A percentile compares a stretch with the other conserved stretches of the same genome.
Conservation (phyloP, 164 flowering plant species). For the Amborella trichopoda region DNA sequence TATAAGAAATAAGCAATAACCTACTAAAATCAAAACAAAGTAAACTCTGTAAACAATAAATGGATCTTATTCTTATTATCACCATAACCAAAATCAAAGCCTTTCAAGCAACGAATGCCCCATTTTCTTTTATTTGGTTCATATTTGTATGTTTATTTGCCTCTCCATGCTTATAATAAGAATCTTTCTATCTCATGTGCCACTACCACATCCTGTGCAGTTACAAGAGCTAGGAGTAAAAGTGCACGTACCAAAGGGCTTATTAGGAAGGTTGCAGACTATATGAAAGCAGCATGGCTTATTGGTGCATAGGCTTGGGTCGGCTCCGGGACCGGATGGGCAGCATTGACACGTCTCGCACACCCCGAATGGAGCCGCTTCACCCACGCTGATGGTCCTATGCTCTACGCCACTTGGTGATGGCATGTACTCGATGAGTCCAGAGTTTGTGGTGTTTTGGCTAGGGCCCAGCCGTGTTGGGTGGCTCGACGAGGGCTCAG, state of each 20-base stretch:
- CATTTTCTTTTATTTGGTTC: too few species aligned
- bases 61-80: too few species aligned
- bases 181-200: too few species aligned
- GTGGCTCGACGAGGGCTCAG: not conserved
- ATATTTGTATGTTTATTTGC: too few species aligned
- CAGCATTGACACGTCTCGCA: conserved; percentile 39
- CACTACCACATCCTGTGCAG: conserved; percentile 31
- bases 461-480: not conserved
- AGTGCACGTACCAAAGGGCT: conserved; percentile 50
- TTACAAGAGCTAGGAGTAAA: conserved; percentile 41
- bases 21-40: too few species aligned
- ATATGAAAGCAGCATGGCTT: conserved; percentile 52
- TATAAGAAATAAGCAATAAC: too few species aligned
- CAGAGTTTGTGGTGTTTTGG: conserved; percentile 10
- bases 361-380: conserved; percentile 25
- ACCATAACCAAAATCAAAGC: too few species aligned
- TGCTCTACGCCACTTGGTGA: not conserved
- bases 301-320: conserved; percentile 16
- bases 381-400: too few species aligned
- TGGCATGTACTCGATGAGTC: conserved; percentile 9
- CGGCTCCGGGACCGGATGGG: conserved; percentile 8
- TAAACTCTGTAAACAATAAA: too few species aligned
- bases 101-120: too few species aligned
- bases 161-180: too few species aligned
- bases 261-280: conserved; percentile 40